Conservation (phyloP, 1,284 basidiomycete genomes). For the Meripilus lineatus region DNA sequence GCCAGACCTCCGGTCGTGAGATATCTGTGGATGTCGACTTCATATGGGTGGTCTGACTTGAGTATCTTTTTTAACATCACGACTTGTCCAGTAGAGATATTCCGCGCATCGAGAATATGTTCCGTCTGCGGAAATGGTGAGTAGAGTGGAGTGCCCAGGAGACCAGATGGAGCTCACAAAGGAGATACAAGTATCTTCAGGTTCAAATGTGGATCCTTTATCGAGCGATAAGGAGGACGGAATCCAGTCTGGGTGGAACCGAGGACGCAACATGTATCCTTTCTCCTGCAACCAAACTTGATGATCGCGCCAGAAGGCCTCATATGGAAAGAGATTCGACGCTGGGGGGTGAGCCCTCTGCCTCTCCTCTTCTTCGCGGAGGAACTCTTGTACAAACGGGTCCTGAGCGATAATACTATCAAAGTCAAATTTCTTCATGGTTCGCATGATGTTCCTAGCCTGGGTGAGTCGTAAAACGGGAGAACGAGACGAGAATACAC, state of each 20-base stretch:
- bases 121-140: constrained; percentile 1
- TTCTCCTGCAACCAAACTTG: constrained; percentile 14
- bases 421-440: too few species aligned
- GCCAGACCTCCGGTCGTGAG: constrained; percentile 16
- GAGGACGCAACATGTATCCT: too few species aligned
- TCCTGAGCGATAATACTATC: too few species aligned
- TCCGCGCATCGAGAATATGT: constrained; percentile 20
- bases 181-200: constrained; percentile 7
- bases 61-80: too few species aligned
- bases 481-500: too few species aligned
- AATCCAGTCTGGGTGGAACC: constrained; percentile 13
- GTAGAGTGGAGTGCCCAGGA: background rate
- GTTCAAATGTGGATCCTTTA: constrained; percentile 1
- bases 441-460: too few species aligned
- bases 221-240: constrained; percentile 13
- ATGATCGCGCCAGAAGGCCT: too few species aligned
- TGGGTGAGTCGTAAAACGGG: too few species aligned
- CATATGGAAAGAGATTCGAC: too few species aligned
- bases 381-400: too few species aligned
- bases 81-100: constrained; percentile 17
- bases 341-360: too few species aligned
- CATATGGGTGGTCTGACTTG: constrained; percentile 10
- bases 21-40: constrained; percentile 16
- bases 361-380: too few species aligned
- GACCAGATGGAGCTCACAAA: background rate